Base-by-base conservation (phyloP, 176 grass and related monocot genomes). In the Poa pratensis region DNA sequence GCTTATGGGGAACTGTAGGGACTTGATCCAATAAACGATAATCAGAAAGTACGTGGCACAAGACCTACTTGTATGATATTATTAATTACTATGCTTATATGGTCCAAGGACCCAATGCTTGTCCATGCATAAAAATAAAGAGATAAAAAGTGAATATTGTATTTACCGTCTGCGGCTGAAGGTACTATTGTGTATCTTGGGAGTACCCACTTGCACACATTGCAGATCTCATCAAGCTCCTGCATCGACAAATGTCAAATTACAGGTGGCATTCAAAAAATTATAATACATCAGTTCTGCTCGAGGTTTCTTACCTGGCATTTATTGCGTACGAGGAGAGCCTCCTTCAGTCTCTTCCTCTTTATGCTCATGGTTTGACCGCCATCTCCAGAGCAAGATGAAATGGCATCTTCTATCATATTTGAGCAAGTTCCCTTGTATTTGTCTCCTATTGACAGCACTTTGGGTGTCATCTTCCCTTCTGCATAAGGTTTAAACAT, bases 111-210 rank as follows among this genome's bases (percentile, higher is more conserved):
- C 53, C 28, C 37, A 62, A 48, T 67, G 54, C 16, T 76, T 49
- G 18, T 3, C 8, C 28, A 80, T 48, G 43, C 8, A 66, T 24
- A 45, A 63, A 82, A 59, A 46, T 28, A 37, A 59, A 60, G 30
- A 60, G 40, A 75, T 52, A 28, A 26, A 24, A 84, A 84, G 23
- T 46, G 20, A 80, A 68, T 45, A 65, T 81, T 81, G 0, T 12
- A 63, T 66, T 12, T 90, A 93, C 88, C 88, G 79, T 78, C 40
- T 14, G 30, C 35, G 16, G 63, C 51, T 65, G 82, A 93, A 78
- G 88, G 88, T 39, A 90, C 9, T 30, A 90, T 51, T 45, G 17
- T 62, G 59, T 93, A 87, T 93, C 85, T 87, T 68, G 91, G 91
- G 69, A 85, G 81, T 54, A 82, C 75, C 88, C 88, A 93, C 20